Evolutionary conservation across 805 yeast species (phyloP), one percentile per base, ranked within the genome.

Genomic region (Yamadazyma takamatsuzukensis): DNA sequence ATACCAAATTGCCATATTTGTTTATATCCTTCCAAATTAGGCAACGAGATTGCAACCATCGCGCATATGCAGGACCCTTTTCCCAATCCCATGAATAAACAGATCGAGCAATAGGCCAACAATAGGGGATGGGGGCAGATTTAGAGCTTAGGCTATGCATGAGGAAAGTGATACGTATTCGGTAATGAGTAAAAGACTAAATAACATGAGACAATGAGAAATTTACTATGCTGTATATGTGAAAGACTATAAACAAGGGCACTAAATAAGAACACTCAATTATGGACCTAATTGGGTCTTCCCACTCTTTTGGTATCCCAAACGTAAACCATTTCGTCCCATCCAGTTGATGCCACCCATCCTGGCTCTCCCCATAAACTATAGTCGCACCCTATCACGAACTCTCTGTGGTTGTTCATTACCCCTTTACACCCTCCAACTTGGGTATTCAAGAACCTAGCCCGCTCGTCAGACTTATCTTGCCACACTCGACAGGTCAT

Each of bases 331-430:
- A 86, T 87, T 51, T 90, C 95, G 62, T 90, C 98, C 96, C 96
- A 90, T 2, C 96, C 96, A 0, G 89, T 81, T 11, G 96, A 80
- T 7, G 93, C 95, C 12, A 83, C 88, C 88, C 93, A 89, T 1
- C 97, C 97, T 1, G 93, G 94, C 45, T 79, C 80, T 3, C 97
- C 98, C 97, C 97, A 90, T 32, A 93, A 59, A 44, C 95, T 82
- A 84, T 96, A 93, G 62, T 93, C 97, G 43, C 89, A 83, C 12
- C 94, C 97, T 46, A 84, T 76, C 1, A 83, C 96, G 61, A 90
- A 90, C 64, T 90, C 98, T 18, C 77, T 71, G 61, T 93, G 97
- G 33, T 59, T 61, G 15, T 72, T 67, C 66, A 87, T 85, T 12
- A 72, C 70, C 6, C 74, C 75, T 22, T 68, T 59, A 22, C 80